These are phyloP conservation scores for Vigna mungo DNA, from an alignment of 306 rosid species.

Conservation along the genomic window DNA sequence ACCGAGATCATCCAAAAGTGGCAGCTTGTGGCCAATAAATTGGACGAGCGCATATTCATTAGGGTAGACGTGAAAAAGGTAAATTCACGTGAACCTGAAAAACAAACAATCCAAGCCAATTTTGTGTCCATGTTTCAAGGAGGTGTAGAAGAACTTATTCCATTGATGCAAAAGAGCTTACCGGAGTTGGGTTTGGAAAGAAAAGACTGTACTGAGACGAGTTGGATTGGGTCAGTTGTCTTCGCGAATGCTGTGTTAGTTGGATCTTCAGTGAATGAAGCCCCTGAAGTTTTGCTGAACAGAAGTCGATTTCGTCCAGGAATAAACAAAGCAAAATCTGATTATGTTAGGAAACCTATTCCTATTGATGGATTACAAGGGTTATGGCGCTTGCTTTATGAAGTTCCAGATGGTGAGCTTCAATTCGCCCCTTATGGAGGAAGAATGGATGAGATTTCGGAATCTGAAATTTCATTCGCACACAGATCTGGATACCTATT, in stretches of 20 bases:
- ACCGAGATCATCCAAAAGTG: slow-evolving; percentile 33
- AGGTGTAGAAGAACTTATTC: background rate
- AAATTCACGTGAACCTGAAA: background rate
- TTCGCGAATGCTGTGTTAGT: background rate
- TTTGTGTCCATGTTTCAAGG: slow-evolving; percentile 53
- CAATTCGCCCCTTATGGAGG: slow-evolving; percentile 47
- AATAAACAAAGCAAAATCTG: slow-evolving; percentile 44
- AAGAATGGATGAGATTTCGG: slow-evolving; percentile 49
- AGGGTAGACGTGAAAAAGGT: background rate
- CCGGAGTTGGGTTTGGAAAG: slow-evolving; percentile 46
- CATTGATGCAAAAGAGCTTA: no score
- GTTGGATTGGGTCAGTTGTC: background rate
- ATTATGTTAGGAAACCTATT: slow-evolving; percentile 42
- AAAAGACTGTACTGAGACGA: slow-evolving; percentile 20
- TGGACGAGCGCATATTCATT: slow-evolving; percentile 25
- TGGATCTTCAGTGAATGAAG: background rate
- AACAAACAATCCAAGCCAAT: slow-evolving; percentile 1
- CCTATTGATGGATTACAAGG: slow-evolving; percentile 41
- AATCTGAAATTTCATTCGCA: slow-evolving; percentile 42
- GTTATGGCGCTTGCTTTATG: slow-evolving; percentile 40
- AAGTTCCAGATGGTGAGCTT: background rate
- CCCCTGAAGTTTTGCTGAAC: slow-evolving; percentile 35
- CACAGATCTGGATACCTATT: slow-evolving; percentile 40
- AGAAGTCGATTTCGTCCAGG: background rate
- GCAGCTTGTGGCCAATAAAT: background rate